These are phyloP conservation scores for Trichoderma sp. DNA, from an alignment of 2,329 filamentous ascomycete genomes.

Conservation along the genomic window DNA sequence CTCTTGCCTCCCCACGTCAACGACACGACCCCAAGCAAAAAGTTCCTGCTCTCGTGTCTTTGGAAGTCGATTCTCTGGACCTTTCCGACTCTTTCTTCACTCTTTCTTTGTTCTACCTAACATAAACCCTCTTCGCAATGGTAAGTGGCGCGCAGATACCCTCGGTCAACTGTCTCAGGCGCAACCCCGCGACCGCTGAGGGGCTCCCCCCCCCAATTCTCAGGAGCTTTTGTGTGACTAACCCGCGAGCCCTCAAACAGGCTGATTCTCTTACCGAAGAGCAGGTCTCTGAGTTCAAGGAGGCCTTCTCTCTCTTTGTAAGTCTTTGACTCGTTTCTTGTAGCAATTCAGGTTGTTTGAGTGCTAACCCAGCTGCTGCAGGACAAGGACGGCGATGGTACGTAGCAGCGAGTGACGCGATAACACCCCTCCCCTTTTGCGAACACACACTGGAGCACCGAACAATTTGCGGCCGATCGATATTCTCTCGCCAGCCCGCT, in stretches of 20 bases:
- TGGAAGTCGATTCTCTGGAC: not conserved
- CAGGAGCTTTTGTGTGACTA: conserved; percentile 23
- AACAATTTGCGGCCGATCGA: not conserved
- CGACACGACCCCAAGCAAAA: conserved; percentile 20
- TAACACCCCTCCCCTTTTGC: not conserved
- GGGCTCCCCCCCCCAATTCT: conserved; percentile 24
- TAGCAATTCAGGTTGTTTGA: not conserved
- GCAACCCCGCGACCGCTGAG: conserved; percentile 26
- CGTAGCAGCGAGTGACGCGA: conserved; percentile 40
- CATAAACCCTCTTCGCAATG: conserved; percentile 29
- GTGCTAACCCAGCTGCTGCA: conserved; percentile 39
- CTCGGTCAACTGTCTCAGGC: conserved; percentile 2
- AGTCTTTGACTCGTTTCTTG: conserved; percentile 39
- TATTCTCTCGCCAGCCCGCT: not conserved
- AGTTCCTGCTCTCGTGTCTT: conserved; percentile 20
- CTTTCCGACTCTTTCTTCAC: not conserved
- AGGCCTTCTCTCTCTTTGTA: conserved; percentile 99
- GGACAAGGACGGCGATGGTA: conserved; percentile 91
- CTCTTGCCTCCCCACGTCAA: conserved; percentile 21
- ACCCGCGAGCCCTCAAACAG: conserved; percentile 46
- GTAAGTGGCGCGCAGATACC: conserved; percentile 25
- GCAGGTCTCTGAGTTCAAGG: conserved; percentile 99
- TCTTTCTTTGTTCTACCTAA: conserved; percentile 20
- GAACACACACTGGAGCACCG: not conserved
- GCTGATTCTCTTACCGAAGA: conserved; percentile 98